phyloP scores from a whole-genome alignment of 495 filamentous ascomycete species.

The Aspergillus ellipticus region DNA sequence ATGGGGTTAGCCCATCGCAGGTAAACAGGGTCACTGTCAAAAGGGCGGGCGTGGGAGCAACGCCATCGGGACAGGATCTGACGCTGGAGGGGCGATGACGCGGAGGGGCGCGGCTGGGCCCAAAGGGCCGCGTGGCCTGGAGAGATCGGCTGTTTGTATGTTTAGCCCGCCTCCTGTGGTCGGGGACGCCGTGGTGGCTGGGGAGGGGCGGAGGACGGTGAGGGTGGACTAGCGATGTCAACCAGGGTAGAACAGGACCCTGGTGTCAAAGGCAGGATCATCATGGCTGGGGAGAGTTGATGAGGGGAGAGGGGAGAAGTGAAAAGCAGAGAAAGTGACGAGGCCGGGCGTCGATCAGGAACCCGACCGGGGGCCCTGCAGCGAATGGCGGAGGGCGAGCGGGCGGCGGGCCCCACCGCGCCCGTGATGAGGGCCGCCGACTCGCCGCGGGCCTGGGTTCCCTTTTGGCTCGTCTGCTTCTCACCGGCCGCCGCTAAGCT shows the following conservation, averaged over 20 bases:
- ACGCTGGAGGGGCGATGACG: conserved; percentile 1
- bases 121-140: conserved; percentile 2
- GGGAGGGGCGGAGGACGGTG: too few species aligned
- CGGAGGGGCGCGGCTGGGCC: conserved; percentile 3
- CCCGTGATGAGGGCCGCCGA: too few species aligned
- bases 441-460: too few species aligned
- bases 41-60: not conserved
- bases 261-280: not conserved
- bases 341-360: not conserved
- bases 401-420: not conserved
- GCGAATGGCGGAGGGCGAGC: not conserved
- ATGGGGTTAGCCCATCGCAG: not conserved
- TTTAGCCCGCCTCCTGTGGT: not conserved
- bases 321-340: not conserved
- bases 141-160: not conserved
- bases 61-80: not conserved
- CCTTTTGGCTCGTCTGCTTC: too few species aligned
- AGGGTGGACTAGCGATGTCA: not conserved
- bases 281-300: not conserved
- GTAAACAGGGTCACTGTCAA: not conserved
- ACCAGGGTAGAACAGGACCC: not conserved
- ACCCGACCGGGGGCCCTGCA: not conserved
- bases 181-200: too few species aligned
- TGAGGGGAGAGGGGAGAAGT: not conserved
- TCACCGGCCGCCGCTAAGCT: not conserved